phyloP scores from a whole-genome alignment of 257 asterid genomes.

The Lycium ferocissimum region DNA sequence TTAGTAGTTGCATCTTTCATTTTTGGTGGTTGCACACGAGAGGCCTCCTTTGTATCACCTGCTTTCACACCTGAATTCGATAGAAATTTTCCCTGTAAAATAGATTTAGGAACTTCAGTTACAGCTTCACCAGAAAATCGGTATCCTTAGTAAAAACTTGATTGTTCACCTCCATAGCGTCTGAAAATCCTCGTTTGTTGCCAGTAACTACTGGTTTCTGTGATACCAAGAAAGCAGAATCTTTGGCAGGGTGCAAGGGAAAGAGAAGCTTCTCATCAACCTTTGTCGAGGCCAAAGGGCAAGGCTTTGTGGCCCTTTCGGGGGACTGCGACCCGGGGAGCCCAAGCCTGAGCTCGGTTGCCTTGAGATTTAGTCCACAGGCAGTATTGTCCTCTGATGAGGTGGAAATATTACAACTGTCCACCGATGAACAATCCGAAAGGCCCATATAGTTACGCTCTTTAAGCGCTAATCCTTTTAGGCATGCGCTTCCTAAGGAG shows the following conservation, averaged over 20 bases:
- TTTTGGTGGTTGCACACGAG: constrained; percentile 44
- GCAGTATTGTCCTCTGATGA: constrained; percentile 45
- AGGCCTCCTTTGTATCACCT: constrained; percentile 39
- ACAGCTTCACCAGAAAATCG: constrained; percentile 23
- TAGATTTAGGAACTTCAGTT: constrained; percentile 26
- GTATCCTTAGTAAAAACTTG: background rate
- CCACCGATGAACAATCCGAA: constrained; percentile 73
- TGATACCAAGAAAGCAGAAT: constrained; percentile 34
- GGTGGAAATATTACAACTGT: constrained; percentile 61
- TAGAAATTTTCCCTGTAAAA: constrained; percentile 47
- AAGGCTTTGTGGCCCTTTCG: constrained; percentile 45
- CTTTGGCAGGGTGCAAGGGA: constrained; percentile 60
- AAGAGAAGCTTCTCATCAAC: constrained; percentile 71
- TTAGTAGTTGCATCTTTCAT: constrained; percentile 43
- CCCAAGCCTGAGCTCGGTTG: constrained; percentile 74
- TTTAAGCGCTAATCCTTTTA: constrained; percentile 52
- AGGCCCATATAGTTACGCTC: constrained; percentile 78
- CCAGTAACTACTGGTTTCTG: constrained; percentile 58
- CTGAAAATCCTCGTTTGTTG: constrained; percentile 78
- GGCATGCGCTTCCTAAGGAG: constrained; percentile 51
- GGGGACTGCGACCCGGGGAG: constrained; percentile 76
- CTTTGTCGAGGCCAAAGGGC: constrained; percentile 41
- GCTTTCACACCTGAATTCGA: constrained; percentile 38
- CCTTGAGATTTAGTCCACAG: constrained; percentile 61
- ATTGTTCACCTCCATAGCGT: constrained; percentile 61